Conservation (phyloP, 2,329 filamentous ascomycete genomes). For the Aspergillus unguis region DNA sequence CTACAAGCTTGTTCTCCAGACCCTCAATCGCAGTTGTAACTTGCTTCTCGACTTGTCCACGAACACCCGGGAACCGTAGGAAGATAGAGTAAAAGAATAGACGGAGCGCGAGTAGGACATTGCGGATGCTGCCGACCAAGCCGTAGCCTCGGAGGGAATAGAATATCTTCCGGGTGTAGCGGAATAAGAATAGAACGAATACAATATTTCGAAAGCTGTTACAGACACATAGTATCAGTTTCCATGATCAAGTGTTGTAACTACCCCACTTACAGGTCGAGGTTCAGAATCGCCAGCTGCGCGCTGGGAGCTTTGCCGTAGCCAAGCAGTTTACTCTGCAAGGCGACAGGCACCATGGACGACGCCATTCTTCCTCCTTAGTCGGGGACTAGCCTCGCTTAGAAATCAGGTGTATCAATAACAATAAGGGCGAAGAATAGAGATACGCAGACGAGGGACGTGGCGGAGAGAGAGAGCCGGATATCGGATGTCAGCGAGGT, state of each 20-base stretch:
- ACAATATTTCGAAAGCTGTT: constrained; percentile 76
- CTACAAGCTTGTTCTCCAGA: constrained; percentile 78
- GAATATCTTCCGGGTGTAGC: constrained; percentile 74
- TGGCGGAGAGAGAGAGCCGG: constrained; percentile 14
- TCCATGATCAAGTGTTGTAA: background rate
- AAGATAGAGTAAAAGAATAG: constrained; percentile 80
- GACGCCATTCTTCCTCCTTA: constrained; percentile 34
- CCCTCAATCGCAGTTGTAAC: constrained; percentile 76
- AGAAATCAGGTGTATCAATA: background rate
- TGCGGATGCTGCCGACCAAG: constrained; percentile 70
- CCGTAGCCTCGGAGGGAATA: constrained; percentile 88
- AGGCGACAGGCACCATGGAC: constrained; percentile 40
- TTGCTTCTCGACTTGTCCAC: constrained; percentile 78
- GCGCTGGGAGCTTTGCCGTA: constrained; percentile 32
- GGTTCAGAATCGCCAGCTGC: constrained; percentile 36
- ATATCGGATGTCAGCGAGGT: constrained; percentile 15
- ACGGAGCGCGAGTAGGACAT: constrained; percentile 69
- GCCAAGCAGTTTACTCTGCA: constrained; percentile 45
- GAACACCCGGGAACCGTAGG: constrained; percentile 80
- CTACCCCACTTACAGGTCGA: constrained; percentile 42
- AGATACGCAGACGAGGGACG: background rate
- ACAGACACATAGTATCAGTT: background rate
- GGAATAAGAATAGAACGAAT: constrained; percentile 82
- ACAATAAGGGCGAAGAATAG: constrained; percentile 4
- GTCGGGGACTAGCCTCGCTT: no score